Percentiles rank a stretch among this genome's conserved stretches.
Evolutionary conservation across 2,329 filamentous ascomycete genomes (phyloP).

Genomic region (Colletotrichum melonis): DNA sequence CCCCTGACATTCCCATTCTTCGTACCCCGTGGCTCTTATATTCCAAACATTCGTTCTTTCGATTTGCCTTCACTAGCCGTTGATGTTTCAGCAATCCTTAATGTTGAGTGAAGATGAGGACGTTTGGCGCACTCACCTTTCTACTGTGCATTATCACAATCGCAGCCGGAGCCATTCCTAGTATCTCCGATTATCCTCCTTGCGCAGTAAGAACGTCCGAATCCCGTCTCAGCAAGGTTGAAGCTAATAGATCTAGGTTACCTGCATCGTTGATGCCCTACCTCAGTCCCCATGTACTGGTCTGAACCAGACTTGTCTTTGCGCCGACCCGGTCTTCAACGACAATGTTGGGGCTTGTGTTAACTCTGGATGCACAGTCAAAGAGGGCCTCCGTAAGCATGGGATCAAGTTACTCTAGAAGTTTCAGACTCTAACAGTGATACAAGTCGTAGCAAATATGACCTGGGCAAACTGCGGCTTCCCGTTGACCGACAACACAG

Average conservation of each 20-base stretch:
- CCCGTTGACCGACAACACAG: constrained; percentile 2
- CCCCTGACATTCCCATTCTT: too few species aligned
- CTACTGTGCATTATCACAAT: background rate
- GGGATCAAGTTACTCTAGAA: too few species aligned
- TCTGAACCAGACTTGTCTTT: constrained; percentile 6
- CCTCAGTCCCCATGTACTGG: constrained; percentile 4
- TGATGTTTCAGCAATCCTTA: too few species aligned
- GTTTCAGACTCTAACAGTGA: background rate
- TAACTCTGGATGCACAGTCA: background rate
- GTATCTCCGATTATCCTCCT: constrained; percentile 1
- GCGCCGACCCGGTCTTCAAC: background rate
- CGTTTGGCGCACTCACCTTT: background rate
- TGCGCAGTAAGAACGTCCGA: background rate
- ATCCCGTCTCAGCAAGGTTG: background rate
- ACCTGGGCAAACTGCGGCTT: constrained; percentile 13
- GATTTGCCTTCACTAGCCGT: too few species aligned
- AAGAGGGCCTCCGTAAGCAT: background rate
- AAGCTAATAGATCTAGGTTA: background rate
- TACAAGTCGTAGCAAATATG: background rate
- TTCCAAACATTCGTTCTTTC: too few species aligned
- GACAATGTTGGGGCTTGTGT: background rate
- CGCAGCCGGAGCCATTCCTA: background rate
- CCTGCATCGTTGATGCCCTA: constrained; percentile 1
- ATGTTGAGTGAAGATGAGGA: background rate
- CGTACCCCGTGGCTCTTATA: too few species aligned